Evolutionary conservation across 768 basidiomycete genomes (phyloP), one percentile per base, ranked within the genome.

Genomic region (Trametes cinnabarina): DNA sequence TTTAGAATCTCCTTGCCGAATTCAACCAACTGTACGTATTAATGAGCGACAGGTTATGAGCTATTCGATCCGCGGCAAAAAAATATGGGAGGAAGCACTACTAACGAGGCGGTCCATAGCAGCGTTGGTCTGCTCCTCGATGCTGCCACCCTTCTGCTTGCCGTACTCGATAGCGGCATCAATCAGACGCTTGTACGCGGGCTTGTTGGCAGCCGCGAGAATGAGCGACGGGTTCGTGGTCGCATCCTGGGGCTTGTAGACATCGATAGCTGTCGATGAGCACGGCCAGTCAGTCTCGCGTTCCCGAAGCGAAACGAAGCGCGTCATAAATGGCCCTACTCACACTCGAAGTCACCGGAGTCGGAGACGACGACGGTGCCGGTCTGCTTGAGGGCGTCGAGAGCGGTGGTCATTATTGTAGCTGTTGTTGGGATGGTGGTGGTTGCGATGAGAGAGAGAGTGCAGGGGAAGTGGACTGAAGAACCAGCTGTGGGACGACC

Each of bases 191-290:
- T 84, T 78, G 73, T 99, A 98, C n/a, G 79, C 84, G 26, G 90
- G 73, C 74, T 98, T 93, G 78, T 88, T 88, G 62, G 93, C 87
- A 41, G 96, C 97, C 26, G 92, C 92, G 70, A 99, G 80, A 72
- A 98, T 93, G 72, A 94, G 74, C 32, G 92, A 94, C 17, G 97
- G 97, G 80, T 98, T 99, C 63, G 97, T 99, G 43, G 97, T 98
- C 20, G 96, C 96, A 79, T 98, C 96, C 87, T 94, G 69, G 66
- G 96, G 96, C 79, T 97, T 95, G 87, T 96, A 98, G 61, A 82
- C 87, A 77, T 87, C 94, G 80, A 98, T 97, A 63, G 90, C 92
- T 94, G 65, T 41, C 44, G 72, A 63, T 66, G 62, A 63, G 63
- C 35, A 59, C 28, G 19, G 40, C 44, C 37, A 47, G 48, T 55